Evolutionary conservation across 176 grass and related monocot species (phyloP).

Genomic region (Triticum turgidum): DNA sequence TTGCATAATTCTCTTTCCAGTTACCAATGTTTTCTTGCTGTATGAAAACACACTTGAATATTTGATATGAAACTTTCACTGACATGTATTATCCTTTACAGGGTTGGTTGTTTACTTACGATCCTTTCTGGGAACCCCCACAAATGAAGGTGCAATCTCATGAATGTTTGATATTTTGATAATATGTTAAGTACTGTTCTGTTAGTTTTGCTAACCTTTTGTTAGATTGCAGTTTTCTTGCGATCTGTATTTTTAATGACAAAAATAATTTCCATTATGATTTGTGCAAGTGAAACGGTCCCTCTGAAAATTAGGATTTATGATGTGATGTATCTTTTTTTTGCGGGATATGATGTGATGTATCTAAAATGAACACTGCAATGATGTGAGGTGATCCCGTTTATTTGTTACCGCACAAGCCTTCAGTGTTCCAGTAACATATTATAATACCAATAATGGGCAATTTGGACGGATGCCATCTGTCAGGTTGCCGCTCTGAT

Average conservation of each 20-base stretch:
- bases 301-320: background rate
- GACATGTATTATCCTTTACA: conserved; percentile 30
- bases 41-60: conserved; percentile 12
- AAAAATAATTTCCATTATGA: background rate
- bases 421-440: background rate
- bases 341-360: background rate
- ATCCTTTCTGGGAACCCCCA: conserved; percentile 86
- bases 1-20: conserved; percentile 9
- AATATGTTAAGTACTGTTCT: background rate
- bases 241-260: background rate
- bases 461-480: background rate
- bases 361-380: background rate
- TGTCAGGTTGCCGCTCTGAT: background rate
- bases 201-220: conserved; percentile 19
- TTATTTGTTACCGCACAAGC: background rate
- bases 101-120: conserved; percentile 93
- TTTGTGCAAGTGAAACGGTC: background rate
- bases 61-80: conserved; percentile 18
- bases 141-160: conserved; percentile 78
- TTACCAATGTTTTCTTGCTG: conserved; percentile 4
- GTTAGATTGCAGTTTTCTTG: conserved; percentile 8
- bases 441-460: background rate
- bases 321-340: background rate
- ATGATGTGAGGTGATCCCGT: conserved; percentile 3
- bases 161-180: conserved; percentile 13